phyloP scores from a whole-genome alignment of 1,139 yeast genomes.

The Zygosaccharomyces pseudobailii region DNA sequence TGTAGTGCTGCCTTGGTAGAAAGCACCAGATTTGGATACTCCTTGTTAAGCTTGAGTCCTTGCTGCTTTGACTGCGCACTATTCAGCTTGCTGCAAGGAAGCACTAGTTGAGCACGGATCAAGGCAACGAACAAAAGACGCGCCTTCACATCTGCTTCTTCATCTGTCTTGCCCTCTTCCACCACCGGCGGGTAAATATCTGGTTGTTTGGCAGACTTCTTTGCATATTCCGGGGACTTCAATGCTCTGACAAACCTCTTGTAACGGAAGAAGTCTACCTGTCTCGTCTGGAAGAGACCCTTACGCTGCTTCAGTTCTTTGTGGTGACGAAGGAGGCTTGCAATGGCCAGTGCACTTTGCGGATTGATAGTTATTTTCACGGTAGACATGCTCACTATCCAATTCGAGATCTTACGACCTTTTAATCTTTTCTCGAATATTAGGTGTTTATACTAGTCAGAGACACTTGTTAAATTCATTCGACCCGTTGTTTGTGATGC shows the following conservation, averaged over 20 bases:
- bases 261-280: slow-evolving; percentile 76
- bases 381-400: slow-evolving; percentile 7
- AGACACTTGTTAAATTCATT: background rate
- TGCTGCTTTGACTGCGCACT: slow-evolving; percentile 64
- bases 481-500: slow-evolving; percentile 4
- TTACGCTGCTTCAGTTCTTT: slow-evolving; percentile 67
- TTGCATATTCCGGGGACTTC: slow-evolving; percentile 63
- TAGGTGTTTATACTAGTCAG: background rate
- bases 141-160: slow-evolving; percentile 42
- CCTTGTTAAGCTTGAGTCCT: slow-evolving; percentile 63
- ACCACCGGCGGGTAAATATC: slow-evolving; percentile 53
- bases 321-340: slow-evolving; percentile 65
- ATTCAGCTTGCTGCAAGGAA: slow-evolving; percentile 70
- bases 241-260: slow-evolving; percentile 81
- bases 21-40: slow-evolving; percentile 67
- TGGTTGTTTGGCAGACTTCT: slow-evolving; percentile 50
- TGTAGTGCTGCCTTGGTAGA: slow-evolving; percentile 63
- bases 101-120: slow-evolving; percentile 68
- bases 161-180: slow-evolving; percentile 34
- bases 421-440: background rate
- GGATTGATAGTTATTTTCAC: slow-evolving; percentile 9
- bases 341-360: slow-evolving; percentile 53
- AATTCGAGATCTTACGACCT: background rate
- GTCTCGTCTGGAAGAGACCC: slow-evolving; percentile 67
- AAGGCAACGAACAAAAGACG: slow-evolving; percentile 58